Evolutionary conservation across 2,329 filamentous ascomycete genomes (phyloP).

Genomic region (Rugonectria rugulosa): DNA sequence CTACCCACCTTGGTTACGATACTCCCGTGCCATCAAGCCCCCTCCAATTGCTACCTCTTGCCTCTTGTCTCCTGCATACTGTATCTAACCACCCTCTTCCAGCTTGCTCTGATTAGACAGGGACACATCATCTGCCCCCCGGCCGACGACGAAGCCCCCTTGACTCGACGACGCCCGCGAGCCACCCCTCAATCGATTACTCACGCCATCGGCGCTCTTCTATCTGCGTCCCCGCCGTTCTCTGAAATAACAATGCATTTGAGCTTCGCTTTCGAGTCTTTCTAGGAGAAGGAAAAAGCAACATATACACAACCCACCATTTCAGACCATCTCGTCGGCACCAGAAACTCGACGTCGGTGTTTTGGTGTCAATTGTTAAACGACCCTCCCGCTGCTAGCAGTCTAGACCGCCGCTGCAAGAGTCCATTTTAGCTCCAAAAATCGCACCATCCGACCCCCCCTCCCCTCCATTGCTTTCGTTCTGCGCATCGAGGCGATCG

Average conservation of each 20-base stretch:
- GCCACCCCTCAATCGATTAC: slow-evolving; percentile 6
- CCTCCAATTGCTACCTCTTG: slow-evolving; percentile 13
- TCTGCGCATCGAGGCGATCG: slow-evolving; percentile 39
- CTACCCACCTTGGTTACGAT: too few relatives aligned
- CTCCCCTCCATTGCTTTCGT: slow-evolving; percentile 36
- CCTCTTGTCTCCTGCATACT: slow-evolving; percentile 9
- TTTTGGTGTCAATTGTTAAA: slow-evolving; percentile 21
- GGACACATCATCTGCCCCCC: slow-evolving; percentile 7
- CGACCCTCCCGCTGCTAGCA: slow-evolving; percentile 25
- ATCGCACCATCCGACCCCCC: slow-evolving; percentile 39
- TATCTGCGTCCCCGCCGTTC: background rate
- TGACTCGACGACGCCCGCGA: slow-evolving; percentile 4
- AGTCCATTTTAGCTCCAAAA: slow-evolving; percentile 37
- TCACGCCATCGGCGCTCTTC: slow-evolving; percentile 1
- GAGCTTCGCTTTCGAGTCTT: background rate
- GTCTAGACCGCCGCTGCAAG: slow-evolving; percentile 37
- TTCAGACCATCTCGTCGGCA: slow-evolving; percentile 17
- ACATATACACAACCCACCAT: slow-evolving; percentile 8
- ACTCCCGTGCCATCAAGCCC: background rate
- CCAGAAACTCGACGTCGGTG: slow-evolving; percentile 5
- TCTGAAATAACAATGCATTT: slow-evolving; percentile 5
- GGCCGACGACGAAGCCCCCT: slow-evolving; percentile 9
- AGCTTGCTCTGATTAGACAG: slow-evolving; percentile 8
- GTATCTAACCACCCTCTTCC: slow-evolving; percentile 12
- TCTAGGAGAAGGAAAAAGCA: background rate